Percentiles rank a stretch among this genome's conserved stretches.
Evolutionary conservation across 129 eudicot species (phyloP).

Genomic region (Tagetes erecta): DNA sequence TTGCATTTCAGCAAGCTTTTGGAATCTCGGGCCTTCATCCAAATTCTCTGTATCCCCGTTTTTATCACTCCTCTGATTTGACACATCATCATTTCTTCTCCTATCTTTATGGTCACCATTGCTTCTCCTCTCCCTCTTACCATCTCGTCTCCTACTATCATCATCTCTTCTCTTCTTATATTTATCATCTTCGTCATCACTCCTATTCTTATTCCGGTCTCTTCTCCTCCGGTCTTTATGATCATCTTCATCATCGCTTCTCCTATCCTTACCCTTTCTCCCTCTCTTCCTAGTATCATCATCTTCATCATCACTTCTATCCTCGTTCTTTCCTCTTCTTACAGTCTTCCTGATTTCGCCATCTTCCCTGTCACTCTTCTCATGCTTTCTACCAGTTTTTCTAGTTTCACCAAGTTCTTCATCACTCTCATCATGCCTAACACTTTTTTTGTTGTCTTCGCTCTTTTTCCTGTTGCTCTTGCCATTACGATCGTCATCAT

Average conservation of each 20-base stretch:
- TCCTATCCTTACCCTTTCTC: conserved; percentile 23
- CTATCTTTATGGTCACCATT: conserved; percentile 30
- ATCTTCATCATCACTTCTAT: conserved; percentile 37
- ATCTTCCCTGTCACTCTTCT: conserved; percentile 19
- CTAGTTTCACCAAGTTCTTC: conserved; percentile 34
- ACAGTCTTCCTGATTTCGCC: conserved; percentile 19
- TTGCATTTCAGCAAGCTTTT: conserved; percentile 35
- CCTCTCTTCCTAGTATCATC: conserved; percentile 23
- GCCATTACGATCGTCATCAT: conserved; percentile 20
- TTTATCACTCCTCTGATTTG: conserved; percentile 17
- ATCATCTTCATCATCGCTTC: conserved; percentile 41
- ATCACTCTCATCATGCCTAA: conserved; percentile 9
- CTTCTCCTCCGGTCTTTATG: conserved; percentile 31
- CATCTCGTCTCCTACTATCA: conserved; percentile 20
- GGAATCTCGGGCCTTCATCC: conserved; percentile 45
- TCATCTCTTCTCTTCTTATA: conserved; percentile 16
- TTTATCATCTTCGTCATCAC: conserved; percentile 22
- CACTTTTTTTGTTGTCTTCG: not conserved
- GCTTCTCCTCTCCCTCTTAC: conserved; percentile 29
- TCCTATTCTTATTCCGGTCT: conserved; percentile 21
- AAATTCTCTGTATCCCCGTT: conserved; percentile 25
- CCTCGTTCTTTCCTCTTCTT: conserved; percentile 11
- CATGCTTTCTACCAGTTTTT: conserved; percentile 2
- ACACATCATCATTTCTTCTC: conserved; percentile 29
- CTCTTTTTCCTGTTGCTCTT: conserved; percentile 27